These are phyloP conservation scores for Brassica nigra DNA, from an alignment of 345 rosid genomes.

Conservation along the genomic window DNA sequence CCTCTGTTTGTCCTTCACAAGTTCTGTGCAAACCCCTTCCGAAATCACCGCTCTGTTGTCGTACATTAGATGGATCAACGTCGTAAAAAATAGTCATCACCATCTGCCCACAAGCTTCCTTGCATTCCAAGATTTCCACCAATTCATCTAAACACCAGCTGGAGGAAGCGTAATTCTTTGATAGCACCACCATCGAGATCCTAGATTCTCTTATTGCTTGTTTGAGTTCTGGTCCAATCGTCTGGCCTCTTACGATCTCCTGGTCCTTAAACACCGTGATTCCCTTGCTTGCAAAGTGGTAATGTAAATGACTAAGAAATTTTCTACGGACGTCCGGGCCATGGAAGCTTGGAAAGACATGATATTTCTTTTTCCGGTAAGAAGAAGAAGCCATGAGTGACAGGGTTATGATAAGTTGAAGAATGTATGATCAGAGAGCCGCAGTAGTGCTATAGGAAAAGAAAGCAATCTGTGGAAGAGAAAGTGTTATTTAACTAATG, in stretches of 20 bases:
- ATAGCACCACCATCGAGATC: slow-evolving; percentile 5
- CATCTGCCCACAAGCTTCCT: not conserved
- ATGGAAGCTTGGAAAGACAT: not conserved
- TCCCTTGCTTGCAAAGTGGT: not conserved
- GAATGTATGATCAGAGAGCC: not conserved
- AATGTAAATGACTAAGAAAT: slow-evolving; percentile 2
- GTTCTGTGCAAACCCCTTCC: not conserved
- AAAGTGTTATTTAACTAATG: not conserved
- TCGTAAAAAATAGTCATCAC: not conserved
- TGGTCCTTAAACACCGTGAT: not conserved
- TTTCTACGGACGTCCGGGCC: not conserved
- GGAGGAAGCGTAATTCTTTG: not conserved
- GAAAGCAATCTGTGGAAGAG: not conserved
- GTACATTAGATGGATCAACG: not conserved
- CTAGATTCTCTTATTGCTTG: not conserved
- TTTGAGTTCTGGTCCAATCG: not conserved
- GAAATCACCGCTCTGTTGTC: not conserved
- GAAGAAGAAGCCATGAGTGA: slow-evolving; percentile 2
- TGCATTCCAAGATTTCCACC: slow-evolving; percentile 1
- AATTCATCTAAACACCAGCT: slow-evolving; percentile 5
- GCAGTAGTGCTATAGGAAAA: not conserved
- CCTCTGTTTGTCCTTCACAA: not conserved
- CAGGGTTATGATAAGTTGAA: not conserved
- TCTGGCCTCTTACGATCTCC: not conserved
- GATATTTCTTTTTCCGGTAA: not conserved